phyloP scores from a whole-genome alignment of 2,329 filamentous ascomycete genomes.

The Pseudogymnoascus sp. region DNA sequence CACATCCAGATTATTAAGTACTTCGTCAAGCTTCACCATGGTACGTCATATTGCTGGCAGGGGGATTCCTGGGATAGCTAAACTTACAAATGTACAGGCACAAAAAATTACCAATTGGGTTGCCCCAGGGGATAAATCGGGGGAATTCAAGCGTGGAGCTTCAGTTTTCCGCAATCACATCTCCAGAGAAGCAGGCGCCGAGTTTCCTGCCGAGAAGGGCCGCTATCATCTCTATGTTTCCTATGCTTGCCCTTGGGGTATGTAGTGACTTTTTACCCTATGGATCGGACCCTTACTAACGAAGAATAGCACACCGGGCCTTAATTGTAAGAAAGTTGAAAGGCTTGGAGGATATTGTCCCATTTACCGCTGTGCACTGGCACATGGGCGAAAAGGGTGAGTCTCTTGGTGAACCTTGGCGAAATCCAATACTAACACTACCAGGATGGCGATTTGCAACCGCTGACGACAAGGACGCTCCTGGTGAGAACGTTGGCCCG shows the following conservation, averaged over 20 bases:
- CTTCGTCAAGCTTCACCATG: constrained; percentile 49
- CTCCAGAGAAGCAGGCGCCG: constrained; percentile 50
- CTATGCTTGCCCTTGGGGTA: constrained; percentile 51
- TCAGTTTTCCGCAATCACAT: constrained; percentile 71
- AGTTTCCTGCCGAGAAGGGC: constrained; percentile 70
- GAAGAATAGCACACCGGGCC: constrained; percentile 56
- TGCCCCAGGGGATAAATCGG: constrained; percentile 63
- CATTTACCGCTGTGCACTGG: constrained; percentile 37
- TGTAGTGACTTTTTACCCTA: constrained; percentile 30
- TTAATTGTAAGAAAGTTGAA: constrained; percentile 86
- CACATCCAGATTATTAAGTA: constrained; percentile 61
- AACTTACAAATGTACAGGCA: constrained; percentile 17
- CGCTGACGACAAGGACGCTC: constrained; percentile 46
- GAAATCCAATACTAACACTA: background rate
- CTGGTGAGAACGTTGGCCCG: constrained; percentile 56
- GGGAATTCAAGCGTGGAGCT: constrained; percentile 86
- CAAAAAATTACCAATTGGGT: constrained; percentile 77
- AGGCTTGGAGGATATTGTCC: constrained; percentile 79
- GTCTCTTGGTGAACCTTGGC: background rate
- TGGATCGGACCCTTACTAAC: background rate
- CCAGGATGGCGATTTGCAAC: constrained; percentile 57
- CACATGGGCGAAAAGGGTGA: constrained; percentile 57
- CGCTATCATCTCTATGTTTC: constrained; percentile 87
- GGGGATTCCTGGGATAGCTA: background rate
- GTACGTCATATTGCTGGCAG: background rate